phyloP scores from a whole-genome alignment of 139 green algal species.

The Eudorina sp. region DNA sequence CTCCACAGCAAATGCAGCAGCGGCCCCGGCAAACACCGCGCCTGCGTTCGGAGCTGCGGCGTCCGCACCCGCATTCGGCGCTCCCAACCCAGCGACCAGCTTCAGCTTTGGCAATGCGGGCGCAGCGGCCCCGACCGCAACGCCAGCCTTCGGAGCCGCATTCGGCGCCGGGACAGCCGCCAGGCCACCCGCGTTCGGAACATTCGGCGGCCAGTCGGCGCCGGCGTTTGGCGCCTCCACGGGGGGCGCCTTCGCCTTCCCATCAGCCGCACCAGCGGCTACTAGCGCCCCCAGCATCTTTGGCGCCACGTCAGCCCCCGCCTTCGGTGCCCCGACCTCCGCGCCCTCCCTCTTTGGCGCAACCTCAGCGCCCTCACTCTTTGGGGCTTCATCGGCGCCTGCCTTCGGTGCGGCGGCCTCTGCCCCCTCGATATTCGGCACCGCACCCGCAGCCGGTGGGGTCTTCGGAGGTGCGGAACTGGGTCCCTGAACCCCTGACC shows the following conservation, averaged over 20 bases:
- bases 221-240: neutral
- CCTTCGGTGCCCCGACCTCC: neutral
- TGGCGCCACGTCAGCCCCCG: neutral
- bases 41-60: slow-evolving; percentile 16
- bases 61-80: slow-evolving; percentile 7
- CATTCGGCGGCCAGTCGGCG: neutral
- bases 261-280: neutral
- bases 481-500: no score
- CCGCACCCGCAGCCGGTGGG: neutral
- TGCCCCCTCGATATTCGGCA: slow-evolving; percentile 1
- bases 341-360: slow-evolving; percentile 22
- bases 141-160: slow-evolving; percentile 1
- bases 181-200: slow-evolving; percentile 10
- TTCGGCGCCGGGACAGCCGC: slow-evolving; percentile 13
- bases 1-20: slow-evolving; percentile 34
- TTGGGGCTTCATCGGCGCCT: neutral
- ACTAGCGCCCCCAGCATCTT: slow-evolving; percentile 2
- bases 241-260: neutral
- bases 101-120: slow-evolving; percentile 15
- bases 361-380: neutral
- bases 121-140: neutral
- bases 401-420: neutral
- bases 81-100: neutral
- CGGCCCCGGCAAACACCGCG: neutral
- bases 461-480: slow-evolving; percentile 33